A percentile compares a stretch with the other conserved stretches of the same genome.
Conservation (phyloP, 1,139 yeast species). For the Kazachstania sp. region DNA sequence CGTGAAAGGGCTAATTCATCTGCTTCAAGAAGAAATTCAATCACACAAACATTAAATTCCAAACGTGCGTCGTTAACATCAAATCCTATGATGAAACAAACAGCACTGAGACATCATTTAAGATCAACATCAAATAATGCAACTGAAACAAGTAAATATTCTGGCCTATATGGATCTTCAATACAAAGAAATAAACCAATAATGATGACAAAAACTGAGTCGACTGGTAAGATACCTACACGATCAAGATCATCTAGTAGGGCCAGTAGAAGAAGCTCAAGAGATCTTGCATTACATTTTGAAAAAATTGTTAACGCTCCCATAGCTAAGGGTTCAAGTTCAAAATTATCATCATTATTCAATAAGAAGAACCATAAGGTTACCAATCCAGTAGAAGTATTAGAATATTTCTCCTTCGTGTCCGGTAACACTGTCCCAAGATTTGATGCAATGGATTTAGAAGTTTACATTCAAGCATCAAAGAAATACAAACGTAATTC, state of each 20-base stretch:
- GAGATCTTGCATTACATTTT: constrained; percentile 11
- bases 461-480: constrained; percentile 33
- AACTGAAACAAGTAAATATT: constrained; percentile 1
- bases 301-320: constrained; percentile 17
- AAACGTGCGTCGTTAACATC: constrained; percentile 8
- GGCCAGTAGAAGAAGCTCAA: constrained; percentile 9
- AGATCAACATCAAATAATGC: constrained; percentile 7
- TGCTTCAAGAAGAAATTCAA: constrained; percentile 8
- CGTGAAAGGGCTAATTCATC: constrained; percentile 8
- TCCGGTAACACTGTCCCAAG: constrained; percentile 32
- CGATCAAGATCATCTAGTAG: background rate
- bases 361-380: constrained; percentile 31
- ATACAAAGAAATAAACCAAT: background rate
- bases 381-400: constrained; percentile 36
- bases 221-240: constrained; percentile 1
- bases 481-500: constrained; percentile 21
- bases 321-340: constrained; percentile 9
- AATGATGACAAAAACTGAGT: background rate
- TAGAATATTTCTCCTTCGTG: constrained; percentile 48
- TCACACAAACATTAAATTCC: constrained; percentile 6
- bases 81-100: constrained; percentile 1
- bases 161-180: constrained; percentile 1
- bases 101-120: constrained; percentile 1
- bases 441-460: constrained; percentile 28
- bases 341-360: constrained; percentile 30